Conservation (phyloP, 2,329 filamentous ascomycete species). For the Dothiorella sarmentorum region DNA sequence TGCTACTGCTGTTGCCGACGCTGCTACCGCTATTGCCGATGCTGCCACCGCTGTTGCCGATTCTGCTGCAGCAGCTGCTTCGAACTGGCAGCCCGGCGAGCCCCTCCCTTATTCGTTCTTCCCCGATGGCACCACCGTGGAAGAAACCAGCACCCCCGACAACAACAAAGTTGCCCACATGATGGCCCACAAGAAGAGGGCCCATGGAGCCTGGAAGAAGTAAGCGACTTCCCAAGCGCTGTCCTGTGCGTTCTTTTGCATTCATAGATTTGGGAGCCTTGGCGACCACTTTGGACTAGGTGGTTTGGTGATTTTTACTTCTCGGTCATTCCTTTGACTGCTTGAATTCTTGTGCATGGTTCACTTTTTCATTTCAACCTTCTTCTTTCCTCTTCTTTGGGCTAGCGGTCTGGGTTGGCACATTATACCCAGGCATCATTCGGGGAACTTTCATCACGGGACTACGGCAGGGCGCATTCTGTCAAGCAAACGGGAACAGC, state of each 20-base stretch:
- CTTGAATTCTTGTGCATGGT: slow-evolving; percentile 13
- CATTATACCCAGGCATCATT: slow-evolving; percentile 4
- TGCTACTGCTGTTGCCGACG: slow-evolving; percentile 5
- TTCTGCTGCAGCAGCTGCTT: slow-evolving; percentile 29
- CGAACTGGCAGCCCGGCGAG: slow-evolving; percentile 19
- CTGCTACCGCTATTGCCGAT: background rate
- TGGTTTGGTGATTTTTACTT: slow-evolving; percentile 3
- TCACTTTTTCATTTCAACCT: background rate
- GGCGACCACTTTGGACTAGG: background rate
- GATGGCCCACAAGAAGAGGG: slow-evolving; percentile 11
- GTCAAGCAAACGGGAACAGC: background rate
- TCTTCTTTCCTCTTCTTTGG: background rate
- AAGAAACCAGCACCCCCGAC: background rate
- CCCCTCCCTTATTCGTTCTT: background rate
- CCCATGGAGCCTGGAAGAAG: slow-evolving; percentile 6
- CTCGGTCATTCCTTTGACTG: background rate
- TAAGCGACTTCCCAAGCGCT: background rate
- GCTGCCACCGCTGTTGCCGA: slow-evolving; percentile 6
- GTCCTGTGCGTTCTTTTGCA: background rate
- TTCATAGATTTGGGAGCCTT: background rate
- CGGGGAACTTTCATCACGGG: background rate
- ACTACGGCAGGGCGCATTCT: background rate
- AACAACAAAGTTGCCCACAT: slow-evolving; percentile 13
- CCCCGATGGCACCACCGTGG: background rate
- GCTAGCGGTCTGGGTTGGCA: background rate